Evolutionary conservation across 441 rosid species (phyloP), one percentile per base, ranked within the genome.

Genomic region (Lepidium campestre): DNA sequence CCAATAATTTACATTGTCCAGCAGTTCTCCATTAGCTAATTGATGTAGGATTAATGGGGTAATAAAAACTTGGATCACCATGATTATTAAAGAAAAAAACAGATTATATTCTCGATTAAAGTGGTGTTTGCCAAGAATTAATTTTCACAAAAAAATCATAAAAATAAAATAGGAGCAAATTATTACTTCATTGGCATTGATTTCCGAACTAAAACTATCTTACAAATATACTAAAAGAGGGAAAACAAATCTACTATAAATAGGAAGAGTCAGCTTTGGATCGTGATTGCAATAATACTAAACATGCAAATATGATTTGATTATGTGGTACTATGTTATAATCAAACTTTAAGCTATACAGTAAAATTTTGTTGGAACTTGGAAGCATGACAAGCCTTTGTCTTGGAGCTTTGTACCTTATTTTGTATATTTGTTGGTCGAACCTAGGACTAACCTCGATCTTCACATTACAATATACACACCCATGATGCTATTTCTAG

Each of bases 391-490:
- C 22, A 35, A 58, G 60, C 49, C 47, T 41, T 58, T 65, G 35
- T 58, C 56, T 34, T 65, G 15, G 76, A 66, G 72, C 63, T 59
- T 44, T 66, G 77, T 66, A 72, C 68, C 34, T 27, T 66, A 32
- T 34, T 61, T 54, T 57, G 39, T 56, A 52, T 9, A 49, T 62
- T 47, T 59, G 15, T 54, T 53, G 68, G 45, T 70, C 57, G 34
- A 73, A 66, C 72, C 72, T 66, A 73, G 72, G 68, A 73, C 68
- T 73, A 42, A 66, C 68, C 72, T 65, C 72, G 72, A 66, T 66
- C 63, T 35, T 65, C 41, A 32, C 76, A 65, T 50, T 47, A 64
- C 39, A 50, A 48, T 64, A 57, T 18, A 45, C 53, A 37, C 29
- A 45, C 32, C 49, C 52, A 37, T 55, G 29, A 18, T 10, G 36